These are phyloP conservation scores for Curvularia eragrostidis DNA, from an alignment of 2,329 filamentous ascomycete genomes.

Conservation along the genomic window DNA sequence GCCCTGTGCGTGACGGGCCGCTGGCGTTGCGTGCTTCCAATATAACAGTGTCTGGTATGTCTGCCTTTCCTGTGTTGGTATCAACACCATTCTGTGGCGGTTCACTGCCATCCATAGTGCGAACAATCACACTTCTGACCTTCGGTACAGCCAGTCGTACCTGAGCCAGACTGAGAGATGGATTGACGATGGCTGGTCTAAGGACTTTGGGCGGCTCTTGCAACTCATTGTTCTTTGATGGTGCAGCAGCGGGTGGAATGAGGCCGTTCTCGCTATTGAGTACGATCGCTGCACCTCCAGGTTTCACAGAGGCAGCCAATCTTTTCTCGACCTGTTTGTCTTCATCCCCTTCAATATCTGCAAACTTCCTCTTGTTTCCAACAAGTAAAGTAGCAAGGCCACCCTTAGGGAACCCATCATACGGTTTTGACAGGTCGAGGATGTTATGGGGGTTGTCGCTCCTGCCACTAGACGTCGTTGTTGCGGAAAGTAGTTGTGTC, in stretches of 20 bases:
- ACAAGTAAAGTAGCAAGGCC: constrained; percentile 85
- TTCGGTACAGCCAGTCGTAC: constrained; percentile 87
- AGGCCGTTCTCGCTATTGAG: constrained; percentile 78
- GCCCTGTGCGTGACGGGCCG: constrained; percentile 64
- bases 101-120: constrained; percentile 74
- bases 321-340: constrained; percentile 68
- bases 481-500: constrained; percentile 81
- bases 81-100: constrained; percentile 54
- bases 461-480: constrained; percentile 65
- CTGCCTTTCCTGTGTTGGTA: constrained; percentile 52
- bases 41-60: constrained; percentile 70
- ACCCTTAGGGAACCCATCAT: constrained; percentile 89
- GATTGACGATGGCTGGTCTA: constrained; percentile 84
- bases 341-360: constrained; percentile 76
- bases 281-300: constrained; percentile 76
- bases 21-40: constrained; percentile 88
- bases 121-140: constrained; percentile 79
- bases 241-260: constrained; percentile 72
- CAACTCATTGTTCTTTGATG: constrained; percentile 44
- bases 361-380: constrained; percentile 89
- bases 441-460: constrained; percentile 80
- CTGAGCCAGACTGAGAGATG: constrained; percentile 80
- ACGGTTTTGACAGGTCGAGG: constrained; percentile 90
- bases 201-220: constrained; percentile 77
- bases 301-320: constrained; percentile 64